These are phyloP conservation scores for Centrapalus pauciflorus DNA, from an alignment of 129 eudicot genomes.

Conservation along the genomic window DNA sequence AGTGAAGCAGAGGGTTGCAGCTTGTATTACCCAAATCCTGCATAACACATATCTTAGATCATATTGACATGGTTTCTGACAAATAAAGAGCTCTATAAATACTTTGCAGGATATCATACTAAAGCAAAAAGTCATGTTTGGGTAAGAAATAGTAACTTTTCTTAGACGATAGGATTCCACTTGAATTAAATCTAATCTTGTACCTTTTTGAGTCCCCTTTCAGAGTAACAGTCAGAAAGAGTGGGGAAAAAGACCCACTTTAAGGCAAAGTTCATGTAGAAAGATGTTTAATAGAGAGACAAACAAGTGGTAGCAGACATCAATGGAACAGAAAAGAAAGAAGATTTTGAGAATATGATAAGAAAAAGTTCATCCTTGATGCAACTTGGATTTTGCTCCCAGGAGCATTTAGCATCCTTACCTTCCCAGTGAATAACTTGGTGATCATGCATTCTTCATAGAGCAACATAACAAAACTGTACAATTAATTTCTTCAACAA, in stretches of 20 bases:
- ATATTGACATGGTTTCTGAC: not conserved
- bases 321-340: not conserved
- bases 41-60: conserved; percentile 14
- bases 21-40: conserved; percentile 47
- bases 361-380: not conserved
- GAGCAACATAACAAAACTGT: not conserved
- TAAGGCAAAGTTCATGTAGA: not conserved
- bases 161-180: not conserved
- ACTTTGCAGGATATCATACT: not conserved
- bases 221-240: not conserved
- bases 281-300: not conserved
- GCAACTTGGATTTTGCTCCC: not conserved
- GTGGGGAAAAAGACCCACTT: not conserved
- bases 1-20: conserved; percentile 10
- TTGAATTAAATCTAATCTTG: not conserved
- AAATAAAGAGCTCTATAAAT: not conserved
- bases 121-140: not conserved
- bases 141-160: not conserved
- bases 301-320: not conserved
- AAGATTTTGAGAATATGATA: not conserved
- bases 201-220: not conserved
- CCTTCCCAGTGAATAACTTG: not conserved
- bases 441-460: not conserved
- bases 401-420: not conserved
- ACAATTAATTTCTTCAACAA: not conserved